phyloP scores from a whole-genome alignment of 768 basidiomycete genomes.

The Leucocoprinus birnbaumii region DNA sequence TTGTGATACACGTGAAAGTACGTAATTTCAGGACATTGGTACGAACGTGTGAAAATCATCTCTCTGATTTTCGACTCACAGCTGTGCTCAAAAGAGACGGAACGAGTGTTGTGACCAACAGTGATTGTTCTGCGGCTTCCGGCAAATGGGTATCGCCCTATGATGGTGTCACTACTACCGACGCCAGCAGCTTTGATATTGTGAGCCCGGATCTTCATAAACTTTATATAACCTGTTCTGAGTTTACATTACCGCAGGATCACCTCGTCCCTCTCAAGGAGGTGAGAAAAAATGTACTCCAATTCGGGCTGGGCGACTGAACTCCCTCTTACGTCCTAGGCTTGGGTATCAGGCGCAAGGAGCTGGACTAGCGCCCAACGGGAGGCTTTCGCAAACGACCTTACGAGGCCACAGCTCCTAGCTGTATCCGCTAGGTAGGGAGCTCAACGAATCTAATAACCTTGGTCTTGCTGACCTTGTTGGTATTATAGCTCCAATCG shows the following conservation, averaged over 20 bases:
- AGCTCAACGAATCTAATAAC: neutral
- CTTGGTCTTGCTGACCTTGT: no score
- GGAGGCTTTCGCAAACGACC: conserved; percentile 52
- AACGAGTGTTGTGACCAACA: conserved; percentile 37
- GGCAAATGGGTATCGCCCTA: conserved; percentile 53
- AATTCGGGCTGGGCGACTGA: neutral
- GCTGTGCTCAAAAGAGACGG: conserved; percentile 45
- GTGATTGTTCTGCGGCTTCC: conserved; percentile 40
- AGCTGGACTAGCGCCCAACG: conserved; percentile 48
- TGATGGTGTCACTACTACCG: conserved; percentile 40
- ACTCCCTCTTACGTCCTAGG: conserved; percentile 25
- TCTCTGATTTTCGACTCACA: conserved; percentile 9
- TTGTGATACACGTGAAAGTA: conserved; percentile 53
- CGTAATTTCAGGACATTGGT: conserved; percentile 11
- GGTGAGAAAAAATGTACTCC: conserved; percentile 21
- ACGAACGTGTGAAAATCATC: no score
- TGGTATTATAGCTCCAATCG: conserved; percentile 33
- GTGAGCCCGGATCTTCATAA: conserved; percentile 25
- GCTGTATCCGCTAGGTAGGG: conserved; percentile 42
- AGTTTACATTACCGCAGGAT: no score
- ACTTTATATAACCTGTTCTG: no score
- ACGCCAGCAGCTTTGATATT: conserved; percentile 49
- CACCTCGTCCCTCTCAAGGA: conserved; percentile 56
- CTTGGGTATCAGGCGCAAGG: conserved; percentile 55
- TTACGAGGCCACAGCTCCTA: conserved; percentile 51